Base-by-base conservation (phyloP, 768 basidiomycete species). In the Paxillus ammoniavirescens region DNA sequence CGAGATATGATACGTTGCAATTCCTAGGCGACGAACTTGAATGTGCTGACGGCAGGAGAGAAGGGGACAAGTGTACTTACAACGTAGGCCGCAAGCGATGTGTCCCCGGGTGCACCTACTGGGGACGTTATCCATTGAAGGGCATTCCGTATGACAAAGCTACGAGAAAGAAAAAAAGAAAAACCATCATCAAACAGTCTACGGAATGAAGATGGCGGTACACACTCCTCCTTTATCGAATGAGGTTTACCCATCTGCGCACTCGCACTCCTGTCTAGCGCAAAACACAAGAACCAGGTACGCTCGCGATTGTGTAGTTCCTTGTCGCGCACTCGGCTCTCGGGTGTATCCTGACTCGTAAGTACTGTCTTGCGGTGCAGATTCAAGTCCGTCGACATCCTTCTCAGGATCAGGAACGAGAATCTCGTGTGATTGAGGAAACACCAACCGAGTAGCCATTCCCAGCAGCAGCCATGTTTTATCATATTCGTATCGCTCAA, bases 201-300 rank as follows among this genome's bases (percentile, higher is more conserved):
- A 35, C 44, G 40, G 13, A 43, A 13, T 28, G 17, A 43, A n/a
- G 40, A 46, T 8, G 46, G 6, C 46, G 17, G 36, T 26, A 79
- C 91, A 61, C 66, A 93, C 91, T 99, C 96, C 72, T 98, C 96
- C 66, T 88, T 86, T 60, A 98, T 87, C 2, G 87, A 84, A 65
- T 91, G 85, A 4, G 96, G 96, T 72, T 97, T 98, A 42, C 95
- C 95, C 93, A 98, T 93, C 72, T 96, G 94, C 0, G 95, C 91
- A 60, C 93, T 91, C 54, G 89, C 80, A 61, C 93, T 96, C 56
- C 93, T 80, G 67, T 98, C 95, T 33, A 97, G 77, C 52, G 81
- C 81, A 68, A 86, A 94, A 63, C 91, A 93, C 54, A 93, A 70
- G 47, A 97, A 75, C 97, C 97, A 99, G 8, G 93, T 93, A 45